Conservation (phyloP, 1,284 basidiomycete species). For the Sporisorium exsertum region DNA sequence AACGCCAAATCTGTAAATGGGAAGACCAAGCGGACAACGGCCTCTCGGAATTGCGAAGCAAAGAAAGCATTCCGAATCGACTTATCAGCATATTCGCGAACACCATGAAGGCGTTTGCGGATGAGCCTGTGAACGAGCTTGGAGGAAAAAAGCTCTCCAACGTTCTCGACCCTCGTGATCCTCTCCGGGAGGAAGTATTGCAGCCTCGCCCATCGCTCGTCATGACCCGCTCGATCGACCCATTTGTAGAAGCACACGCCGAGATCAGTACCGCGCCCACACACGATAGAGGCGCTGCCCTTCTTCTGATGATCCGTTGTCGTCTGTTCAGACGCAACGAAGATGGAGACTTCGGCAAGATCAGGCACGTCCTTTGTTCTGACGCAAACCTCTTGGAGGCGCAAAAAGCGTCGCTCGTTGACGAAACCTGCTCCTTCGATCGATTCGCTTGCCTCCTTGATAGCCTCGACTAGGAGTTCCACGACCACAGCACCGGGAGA, state of each 20-base stretch:
- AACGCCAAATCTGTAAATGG: not conserved
- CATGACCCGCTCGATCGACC: not conserved
- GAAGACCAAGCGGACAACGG: conserved; percentile 4
- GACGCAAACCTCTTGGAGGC: not conserved
- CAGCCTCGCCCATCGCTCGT: conserved; percentile 15
- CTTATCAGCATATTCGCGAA: not conserved
- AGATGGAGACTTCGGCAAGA: not conserved
- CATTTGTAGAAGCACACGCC: conserved; percentile 7
- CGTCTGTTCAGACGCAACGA: not conserved
- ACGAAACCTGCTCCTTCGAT: too few species aligned
- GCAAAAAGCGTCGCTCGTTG: not conserved
- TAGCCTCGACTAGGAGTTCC: conserved; percentile 27
- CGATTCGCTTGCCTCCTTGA: conserved; percentile 6
- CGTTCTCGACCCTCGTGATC: conserved; percentile 9
- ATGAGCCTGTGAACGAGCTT: conserved; percentile 30
- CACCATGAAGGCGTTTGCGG: conserved; percentile 19
- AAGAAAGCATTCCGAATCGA: conserved; percentile 13
- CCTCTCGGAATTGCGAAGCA: conserved; percentile 3
- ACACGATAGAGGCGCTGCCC: not conserved
- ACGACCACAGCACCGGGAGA: conserved; percentile 7
- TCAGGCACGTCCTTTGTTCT: not conserved
- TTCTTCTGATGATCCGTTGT: too few species aligned
- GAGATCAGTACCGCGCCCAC: not conserved
- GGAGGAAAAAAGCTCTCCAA: conserved; percentile 21
- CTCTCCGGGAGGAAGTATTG: conserved; percentile 11